Evolutionary conservation across 306 rosid species (phyloP), one percentile per base, ranked within the genome.

Genomic region (Cucumis hystrix): DNA sequence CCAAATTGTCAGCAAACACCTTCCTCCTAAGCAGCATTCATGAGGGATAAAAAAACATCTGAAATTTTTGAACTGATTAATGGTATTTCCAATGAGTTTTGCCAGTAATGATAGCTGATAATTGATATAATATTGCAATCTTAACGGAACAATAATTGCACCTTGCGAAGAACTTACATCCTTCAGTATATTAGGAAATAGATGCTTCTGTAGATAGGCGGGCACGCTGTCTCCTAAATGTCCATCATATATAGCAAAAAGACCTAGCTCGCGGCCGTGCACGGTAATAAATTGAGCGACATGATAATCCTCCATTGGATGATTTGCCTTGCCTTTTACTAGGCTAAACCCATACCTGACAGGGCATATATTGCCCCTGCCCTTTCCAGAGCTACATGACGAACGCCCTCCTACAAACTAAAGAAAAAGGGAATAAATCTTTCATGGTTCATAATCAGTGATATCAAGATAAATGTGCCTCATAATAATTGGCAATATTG

Each of bases 231-330:
- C 96, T 72, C 97, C 97, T 81, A 88, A 83, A 82, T 92, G 96
- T 65, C 97, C 97, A 78, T 92, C 97, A 81, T 85, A 92, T 80
- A 92, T 88, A 23, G 97, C 97, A 79, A 92, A 92, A 65, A 92
- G 93, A 79, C 97, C 96, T 75, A 92, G 86, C 76, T 92, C 97
- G 1, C 33, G 84, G n/a, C 88, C 93, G 40, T 63, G 77, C 28
- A 74, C 5, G 16, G 84, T 84, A 58, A 82, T 84, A 63, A 92
- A 82, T 83, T 92, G 87, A 15, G 97, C 93, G 8, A 92, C 96
- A 28, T 90, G 96, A 80, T 80, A 91, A 83, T 93, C 98, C 82
- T 93, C 96, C 96, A 93, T 93, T 41, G 98, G 91, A 79, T 93
- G 98, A 77, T 86, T 89, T 77, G 96, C 95, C 87, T 87, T 93